A percentile compares a stretch with the other conserved stretches of the same genome.
Evolutionary conservation across 2,329 filamentous ascomycete species (phyloP).

Genomic region (Dactylellina parvicollis): DNA sequence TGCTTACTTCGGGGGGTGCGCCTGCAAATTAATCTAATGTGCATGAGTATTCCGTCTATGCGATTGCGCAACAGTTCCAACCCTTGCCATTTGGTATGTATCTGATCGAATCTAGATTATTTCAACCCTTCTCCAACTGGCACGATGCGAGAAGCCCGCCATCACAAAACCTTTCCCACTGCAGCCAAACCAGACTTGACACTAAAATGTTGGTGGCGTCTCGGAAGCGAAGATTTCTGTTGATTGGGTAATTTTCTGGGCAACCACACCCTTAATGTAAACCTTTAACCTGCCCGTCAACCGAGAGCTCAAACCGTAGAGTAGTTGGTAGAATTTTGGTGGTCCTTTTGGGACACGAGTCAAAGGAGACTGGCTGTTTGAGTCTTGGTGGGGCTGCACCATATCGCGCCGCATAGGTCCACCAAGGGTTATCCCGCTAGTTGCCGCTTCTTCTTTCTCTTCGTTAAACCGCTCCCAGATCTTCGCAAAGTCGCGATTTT

Average conservation of each 20-base stretch:
- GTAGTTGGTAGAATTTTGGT: slow-evolving; percentile 20
- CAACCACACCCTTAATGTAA: slow-evolving; percentile 23
- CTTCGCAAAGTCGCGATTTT: slow-evolving; percentile 45
- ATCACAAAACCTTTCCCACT: slow-evolving; percentile 37
- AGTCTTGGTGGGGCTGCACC: slow-evolving; percentile 25
- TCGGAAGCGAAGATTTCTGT: slow-evolving; percentile 40
- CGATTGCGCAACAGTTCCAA: slow-evolving; percentile 39
- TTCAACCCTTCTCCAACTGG: slow-evolving; percentile 26
- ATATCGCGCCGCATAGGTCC: slow-evolving; percentile 44
- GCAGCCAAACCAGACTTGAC: slow-evolving; percentile 34
- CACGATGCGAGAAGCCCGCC: slow-evolving; percentile 29
- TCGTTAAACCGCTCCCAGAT: slow-evolving; percentile 32
- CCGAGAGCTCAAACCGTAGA: slow-evolving; percentile 22
- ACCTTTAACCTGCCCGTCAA: slow-evolving; percentile 35
- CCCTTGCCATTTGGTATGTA: slow-evolving; percentile 17
- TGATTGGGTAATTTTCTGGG: slow-evolving; percentile 34
- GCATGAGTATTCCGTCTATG: background rate
- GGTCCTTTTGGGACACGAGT: slow-evolving; percentile 8
- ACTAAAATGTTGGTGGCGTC: slow-evolving; percentile 53
- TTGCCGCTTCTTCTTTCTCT: slow-evolving; percentile 49
- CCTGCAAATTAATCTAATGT: slow-evolving; percentile 26
- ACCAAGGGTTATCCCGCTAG: slow-evolving; percentile 46
- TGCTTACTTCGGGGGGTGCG: background rate
- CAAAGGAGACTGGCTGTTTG: slow-evolving; percentile 14
- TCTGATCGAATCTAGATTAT: slow-evolving; percentile 35